phyloP scores from a whole-genome alignment of 805 yeast species.

The Kurtzmaniella fragi region DNA sequence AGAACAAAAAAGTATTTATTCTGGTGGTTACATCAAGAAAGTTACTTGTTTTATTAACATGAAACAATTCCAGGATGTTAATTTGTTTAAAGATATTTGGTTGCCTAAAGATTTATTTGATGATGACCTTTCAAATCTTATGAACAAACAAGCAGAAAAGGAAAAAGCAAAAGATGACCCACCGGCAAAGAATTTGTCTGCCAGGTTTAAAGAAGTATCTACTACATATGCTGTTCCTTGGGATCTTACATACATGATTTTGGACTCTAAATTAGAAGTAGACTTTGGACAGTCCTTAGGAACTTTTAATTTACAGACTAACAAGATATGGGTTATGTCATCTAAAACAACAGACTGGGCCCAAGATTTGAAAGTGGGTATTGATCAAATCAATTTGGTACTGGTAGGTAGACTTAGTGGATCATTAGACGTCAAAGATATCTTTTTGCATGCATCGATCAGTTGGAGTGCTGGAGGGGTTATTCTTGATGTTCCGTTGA shows the following conservation, averaged over 20 bases:
- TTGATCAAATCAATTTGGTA: conserved; percentile 44
- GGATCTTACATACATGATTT: conserved; percentile 55
- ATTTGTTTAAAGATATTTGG: conserved; percentile 83
- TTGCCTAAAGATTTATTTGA: conserved; percentile 40
- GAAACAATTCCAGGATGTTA: conserved; percentile 83
- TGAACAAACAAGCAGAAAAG: background rate
- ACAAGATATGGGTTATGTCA: conserved; percentile 63
- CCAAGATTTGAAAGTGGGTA: conserved; percentile 61
- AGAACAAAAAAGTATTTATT: conserved; percentile 35
- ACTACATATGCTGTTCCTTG: conserved; percentile 70
- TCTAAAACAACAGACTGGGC: conserved; percentile 65
- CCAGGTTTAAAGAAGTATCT: conserved; percentile 52
- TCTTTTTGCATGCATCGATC: conserved; percentile 59
- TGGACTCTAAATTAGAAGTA: conserved; percentile 48
- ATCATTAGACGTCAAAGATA: conserved; percentile 40
- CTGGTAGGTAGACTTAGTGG: conserved; percentile 86
- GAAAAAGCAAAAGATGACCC: background rate
- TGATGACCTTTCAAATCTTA: conserved; percentile 1
- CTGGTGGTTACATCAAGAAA: conserved; percentile 50
- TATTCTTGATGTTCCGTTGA: conserved; percentile 56
- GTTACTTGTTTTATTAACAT: conserved; percentile 64
- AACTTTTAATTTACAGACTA: conserved; percentile 47
- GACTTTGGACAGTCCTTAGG: conserved; percentile 88
- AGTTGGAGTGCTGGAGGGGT: conserved; percentile 56
- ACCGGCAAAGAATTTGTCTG: conserved; percentile 34